Evolutionary conservation across 805 yeast species (phyloP).

Genomic region (Yarrowia sp.): DNA sequence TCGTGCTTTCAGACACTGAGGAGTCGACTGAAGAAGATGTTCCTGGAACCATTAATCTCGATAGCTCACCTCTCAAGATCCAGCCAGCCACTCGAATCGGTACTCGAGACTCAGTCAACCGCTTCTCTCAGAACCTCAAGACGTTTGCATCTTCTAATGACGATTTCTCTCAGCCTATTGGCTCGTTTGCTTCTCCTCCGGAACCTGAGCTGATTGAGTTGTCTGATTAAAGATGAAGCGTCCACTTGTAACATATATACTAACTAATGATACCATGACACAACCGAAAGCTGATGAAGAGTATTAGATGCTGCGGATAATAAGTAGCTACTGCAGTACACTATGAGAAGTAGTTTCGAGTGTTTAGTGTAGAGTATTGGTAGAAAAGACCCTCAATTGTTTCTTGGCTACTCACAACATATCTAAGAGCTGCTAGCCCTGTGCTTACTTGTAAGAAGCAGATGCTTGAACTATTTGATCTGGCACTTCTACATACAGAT

Average conservation of each 20-base stretch:
- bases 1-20: constrained; percentile 17
- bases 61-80: constrained; percentile 4
- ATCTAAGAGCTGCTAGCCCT: too few relatives aligned
- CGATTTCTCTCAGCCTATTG: neutral
- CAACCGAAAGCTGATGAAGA: too few relatives aligned
- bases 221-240: neutral
- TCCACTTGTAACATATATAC: neutral
- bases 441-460: too few relatives aligned
- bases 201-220: constrained; percentile 17
- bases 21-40: constrained; percentile 17
- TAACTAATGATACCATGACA: neutral
- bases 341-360: too few relatives aligned
- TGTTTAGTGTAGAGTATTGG: too few relatives aligned
- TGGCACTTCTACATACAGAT: too few relatives aligned
- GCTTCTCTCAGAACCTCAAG: constrained; percentile 3
- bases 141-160: constrained; percentile 6
- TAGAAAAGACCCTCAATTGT: too few relatives aligned
- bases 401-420: too few relatives aligned
- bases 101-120: neutral
- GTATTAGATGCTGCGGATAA: too few relatives aligned
- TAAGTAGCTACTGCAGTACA: too few relatives aligned
- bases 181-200: constrained; percentile 3
- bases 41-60: neutral
- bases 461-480: too few relatives aligned
- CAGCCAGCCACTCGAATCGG: constrained; percentile 6